These are phyloP conservation scores for Entomortierella chlamydospora DNA, from an alignment of 192 early-diverging fungal species.

Conservation along the genomic window DNA sequence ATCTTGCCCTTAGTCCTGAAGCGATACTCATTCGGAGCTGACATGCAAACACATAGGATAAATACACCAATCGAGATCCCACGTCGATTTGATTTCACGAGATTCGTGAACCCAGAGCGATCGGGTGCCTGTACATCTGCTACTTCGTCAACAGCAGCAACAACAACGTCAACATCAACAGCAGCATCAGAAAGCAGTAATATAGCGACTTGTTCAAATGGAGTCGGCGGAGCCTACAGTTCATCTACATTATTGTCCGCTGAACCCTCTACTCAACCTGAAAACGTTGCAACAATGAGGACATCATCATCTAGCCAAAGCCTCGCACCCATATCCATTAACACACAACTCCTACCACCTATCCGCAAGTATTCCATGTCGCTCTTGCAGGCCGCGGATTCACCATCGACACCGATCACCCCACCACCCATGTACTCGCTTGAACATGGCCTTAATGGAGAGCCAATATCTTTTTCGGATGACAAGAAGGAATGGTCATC, in stretches of 20 bases:
- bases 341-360: constrained; percentile 23
- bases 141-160: too few relatives aligned
- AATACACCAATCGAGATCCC: constrained; percentile 66
- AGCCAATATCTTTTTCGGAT: constrained; percentile 15
- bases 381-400: constrained; percentile 26
- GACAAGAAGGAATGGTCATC: constrained; percentile 26
- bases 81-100: constrained; percentile 56
- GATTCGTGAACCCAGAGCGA: constrained; percentile 64
- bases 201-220: too few relatives aligned
- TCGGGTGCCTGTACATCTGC: too few relatives aligned
- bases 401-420: constrained; percentile 23
- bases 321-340: constrained; percentile 17
- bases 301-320: constrained; percentile 29
- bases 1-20: constrained; percentile 78
- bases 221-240: neutral
- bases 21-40: constrained; percentile 66
- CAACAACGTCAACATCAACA: too few relatives aligned
- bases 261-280: neutral
- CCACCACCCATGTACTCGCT: constrained; percentile 44
- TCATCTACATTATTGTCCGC: neutral
- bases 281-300: constrained; percentile 7
- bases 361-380: constrained; percentile 45
- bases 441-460: neutral
- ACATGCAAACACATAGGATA: constrained; percentile 55
- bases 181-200: too few relatives aligned